Conservation (phyloP, 192 early-diverging fungal species). For the Coemansia sp. region DNA sequence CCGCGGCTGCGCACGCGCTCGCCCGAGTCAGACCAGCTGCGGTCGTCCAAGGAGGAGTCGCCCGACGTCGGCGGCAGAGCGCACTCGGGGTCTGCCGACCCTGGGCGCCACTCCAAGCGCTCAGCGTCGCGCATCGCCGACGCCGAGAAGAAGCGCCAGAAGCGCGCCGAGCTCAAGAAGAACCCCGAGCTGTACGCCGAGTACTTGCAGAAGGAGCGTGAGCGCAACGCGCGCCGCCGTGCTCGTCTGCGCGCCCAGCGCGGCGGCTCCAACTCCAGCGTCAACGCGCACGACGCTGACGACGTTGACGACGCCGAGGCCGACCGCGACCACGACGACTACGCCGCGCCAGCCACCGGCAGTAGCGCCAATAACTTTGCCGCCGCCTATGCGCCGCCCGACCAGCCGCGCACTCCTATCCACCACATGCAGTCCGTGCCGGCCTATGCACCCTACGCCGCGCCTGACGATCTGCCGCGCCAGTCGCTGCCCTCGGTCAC, state of each 20-base stretch:
- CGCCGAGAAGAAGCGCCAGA: conserved; percentile 55
- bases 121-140: conserved; percentile 53
- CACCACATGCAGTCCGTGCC: no score
- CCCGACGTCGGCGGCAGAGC: conserved; percentile 14
- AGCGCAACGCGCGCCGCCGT: conserved; percentile 53
- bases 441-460: no score
- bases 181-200: conserved; percentile 50
- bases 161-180: conserved; percentile 55
- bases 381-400: conserved; percentile 17
- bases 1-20: conserved; percentile 7
- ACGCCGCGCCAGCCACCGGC: conserved; percentile 18
- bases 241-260: conserved; percentile 51
- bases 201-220: conserved; percentile 55
- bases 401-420: background rate
- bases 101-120: conserved; percentile 31
- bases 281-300: conserved; percentile 4
- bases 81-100: background rate
- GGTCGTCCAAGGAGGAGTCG: conserved; percentile 32
- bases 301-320: conserved; percentile 1
- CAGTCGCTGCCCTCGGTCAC: conserved; percentile 16
- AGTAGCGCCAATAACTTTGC: conserved; percentile 37
- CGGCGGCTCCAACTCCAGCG: conserved; percentile 44
- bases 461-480: conserved; percentile 16
- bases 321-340: conserved; percentile 4
- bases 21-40: conserved; percentile 22